Percentiles rank a stretch among this genome's conserved stretches.
phyloP scores from a whole-genome alignment of 352 stramenopile species.

The Nothophytophthora sp. region DNA sequence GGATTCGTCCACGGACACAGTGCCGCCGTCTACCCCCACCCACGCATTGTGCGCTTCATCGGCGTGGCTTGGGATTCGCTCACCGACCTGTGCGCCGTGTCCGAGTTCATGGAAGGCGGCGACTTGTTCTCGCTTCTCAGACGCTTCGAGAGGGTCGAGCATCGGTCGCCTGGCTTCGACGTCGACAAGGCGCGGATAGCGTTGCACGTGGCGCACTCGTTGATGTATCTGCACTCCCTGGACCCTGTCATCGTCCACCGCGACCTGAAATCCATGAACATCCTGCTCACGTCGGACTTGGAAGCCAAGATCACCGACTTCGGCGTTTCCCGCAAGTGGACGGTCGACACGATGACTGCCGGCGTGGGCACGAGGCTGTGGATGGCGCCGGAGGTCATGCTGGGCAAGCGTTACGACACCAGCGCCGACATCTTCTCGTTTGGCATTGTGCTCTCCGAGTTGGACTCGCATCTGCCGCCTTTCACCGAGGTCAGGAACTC shows the following conservation, averaged over 20 bases:
- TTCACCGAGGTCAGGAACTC: conserved; percentile 8
- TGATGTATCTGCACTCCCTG: conserved; percentile 38
- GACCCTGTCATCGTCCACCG: conserved; percentile 19
- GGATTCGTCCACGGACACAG: no score
- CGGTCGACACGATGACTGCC: conserved; percentile 28
- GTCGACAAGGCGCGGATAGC: conserved; percentile 21
- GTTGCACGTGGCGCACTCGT: conserved; percentile 16
- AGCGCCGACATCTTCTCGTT: conserved; percentile 43
- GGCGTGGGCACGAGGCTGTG: conserved; percentile 29
- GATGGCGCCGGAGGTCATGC: conserved; percentile 34
- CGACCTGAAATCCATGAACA: conserved; percentile 22
- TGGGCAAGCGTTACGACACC: conserved; percentile 29
- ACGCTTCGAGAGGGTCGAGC: conserved; percentile 7
- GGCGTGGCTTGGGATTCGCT: conserved; percentile 46
- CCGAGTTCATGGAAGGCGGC: conserved; percentile 41
- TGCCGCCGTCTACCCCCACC: no score
- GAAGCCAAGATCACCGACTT: conserved; percentile 45
- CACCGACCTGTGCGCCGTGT: conserved; percentile 36
- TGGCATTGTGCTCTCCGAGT: conserved; percentile 31
- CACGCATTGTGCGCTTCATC: conserved; percentile 37
- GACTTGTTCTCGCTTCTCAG: conserved; percentile 31
- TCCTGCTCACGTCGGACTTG: conserved; percentile 4
- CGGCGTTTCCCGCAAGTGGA: conserved; percentile 25
- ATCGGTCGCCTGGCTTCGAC: conserved; percentile 21
- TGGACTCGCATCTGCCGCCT: conserved; percentile 26